Evolutionary conservation across 176 grass and related monocot genomes (phyloP).

Genomic region (Sorghum bicolor): Sorghum_bicolor_NCBIv3 NC_012870.2:77530501-77531000

Average conservation of each 20-base stretch:
- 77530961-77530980: constrained; percentile 83
- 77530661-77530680: constrained; percentile 85
- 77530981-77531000: constrained; percentile 8
- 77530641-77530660: constrained; percentile 2
- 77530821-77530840: constrained; percentile 5
- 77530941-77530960: constrained; percentile 89
- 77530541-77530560: constrained; percentile 86
- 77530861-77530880: neutral
- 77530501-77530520: constrained; percentile 98
- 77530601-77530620: neutral
- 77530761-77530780: neutral
- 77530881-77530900: constrained; percentile 74
- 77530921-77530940: constrained; percentile 85
- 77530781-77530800: neutral
- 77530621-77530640: neutral
- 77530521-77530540: constrained; percentile 95
- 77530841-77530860: neutral
- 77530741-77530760: constrained; percentile 68
- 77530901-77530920: constrained; percentile 95
- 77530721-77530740: constrained; percentile 81
- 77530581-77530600: constrained; percentile 27
- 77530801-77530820: constrained; percentile 18
- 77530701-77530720: constrained; percentile 75
- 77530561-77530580: constrained; percentile 98
- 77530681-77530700: constrained; percentile 96